Evolutionary conservation across 768 basidiomycete genomes (phyloP).

Genomic region (Cystofilobasidium macerans): DNA sequence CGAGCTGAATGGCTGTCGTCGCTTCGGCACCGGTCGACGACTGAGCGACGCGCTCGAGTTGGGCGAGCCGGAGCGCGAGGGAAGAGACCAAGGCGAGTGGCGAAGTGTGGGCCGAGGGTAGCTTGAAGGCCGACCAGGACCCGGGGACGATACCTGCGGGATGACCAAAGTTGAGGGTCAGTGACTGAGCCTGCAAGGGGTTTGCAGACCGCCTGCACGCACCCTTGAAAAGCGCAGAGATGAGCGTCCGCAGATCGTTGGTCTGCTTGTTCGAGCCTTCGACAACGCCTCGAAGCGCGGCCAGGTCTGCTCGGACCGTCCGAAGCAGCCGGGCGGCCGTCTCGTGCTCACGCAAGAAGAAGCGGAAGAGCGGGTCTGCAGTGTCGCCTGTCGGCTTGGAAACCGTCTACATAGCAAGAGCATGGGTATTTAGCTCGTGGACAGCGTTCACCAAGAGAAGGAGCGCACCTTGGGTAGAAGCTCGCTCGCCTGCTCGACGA

Average conservation of each 20-base stretch:
- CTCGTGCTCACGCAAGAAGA: conserved; percentile 76
- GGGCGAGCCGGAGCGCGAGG: conserved; percentile 64
- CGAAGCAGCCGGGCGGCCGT: conserved; percentile 66
- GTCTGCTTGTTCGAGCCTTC: conserved; percentile 84
- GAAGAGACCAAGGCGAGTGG: conserved; percentile 63
- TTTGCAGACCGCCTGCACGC: conserved; percentile 24
- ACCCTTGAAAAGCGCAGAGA: conserved; percentile 87
- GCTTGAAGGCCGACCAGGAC: conserved; percentile 84
- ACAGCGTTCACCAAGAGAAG: not conserved
- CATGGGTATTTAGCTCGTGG: conserved; percentile 8
- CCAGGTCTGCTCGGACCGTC: conserved; percentile 68
- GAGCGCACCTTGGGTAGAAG: conserved; percentile 59
- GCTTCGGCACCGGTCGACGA: conserved; percentile 48
- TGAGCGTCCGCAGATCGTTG: conserved; percentile 81
- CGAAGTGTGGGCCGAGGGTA: conserved; percentile 62
- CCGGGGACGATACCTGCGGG: conserved; percentile 66
- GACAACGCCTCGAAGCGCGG: conserved; percentile 71
- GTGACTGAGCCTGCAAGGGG: not conserved
- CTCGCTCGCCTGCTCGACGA: conserved; percentile 72
- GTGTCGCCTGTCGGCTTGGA: conserved; percentile 54
- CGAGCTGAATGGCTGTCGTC: conserved; percentile 78
- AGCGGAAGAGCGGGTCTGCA: conserved; percentile 70
- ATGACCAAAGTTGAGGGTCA: not conserved
- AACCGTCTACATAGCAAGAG: conserved; percentile 48
- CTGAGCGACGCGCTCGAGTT: conserved; percentile 67